Conservation (phyloP, 2,329 filamentous ascomycete species). For the Sodiomyces alkalinus region DNA sequence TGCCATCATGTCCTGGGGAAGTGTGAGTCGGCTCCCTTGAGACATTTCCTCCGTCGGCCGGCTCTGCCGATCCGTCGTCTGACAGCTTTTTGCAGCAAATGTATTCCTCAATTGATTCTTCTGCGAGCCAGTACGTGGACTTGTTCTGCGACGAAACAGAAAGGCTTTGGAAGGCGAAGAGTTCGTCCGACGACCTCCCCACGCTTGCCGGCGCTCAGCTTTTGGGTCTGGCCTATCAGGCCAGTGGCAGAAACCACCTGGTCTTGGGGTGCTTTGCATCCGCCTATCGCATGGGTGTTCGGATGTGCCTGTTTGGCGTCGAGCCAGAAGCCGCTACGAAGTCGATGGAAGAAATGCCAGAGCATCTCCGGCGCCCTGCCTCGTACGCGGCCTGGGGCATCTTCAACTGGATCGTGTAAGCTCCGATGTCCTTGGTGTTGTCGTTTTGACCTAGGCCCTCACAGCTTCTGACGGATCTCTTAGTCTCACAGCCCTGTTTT, state of each 20-base stretch:
- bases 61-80: neutral
- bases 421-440: no score
- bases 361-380: conserved; percentile 4
- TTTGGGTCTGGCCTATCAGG: conserved; percentile 18
- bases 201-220: conserved; percentile 17
- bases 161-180: conserved; percentile 10
- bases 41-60: neutral
- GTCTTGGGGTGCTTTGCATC: conserved; percentile 15
- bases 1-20: conserved; percentile 18
- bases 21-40: conserved; percentile 13
- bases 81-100: conserved; percentile 16
- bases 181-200: conserved; percentile 6
- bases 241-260: conserved; percentile 18
- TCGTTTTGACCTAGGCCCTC: no score
- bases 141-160: conserved; percentile 14
- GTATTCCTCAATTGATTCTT: conserved; percentile 16
- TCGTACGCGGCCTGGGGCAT: conserved; percentile 14
- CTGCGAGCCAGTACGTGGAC: conserved; percentile 6
- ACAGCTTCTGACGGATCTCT: neutral
- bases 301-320: conserved; percentile 15
- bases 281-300: conserved; percentile 14
- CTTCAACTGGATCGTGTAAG: conserved; percentile 24
- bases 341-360: conserved; percentile 5
- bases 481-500: conserved; percentile 16
- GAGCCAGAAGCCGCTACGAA: conserved; percentile 1